Conservation (phyloP, 768 basidiomycete genomes). For the Paxillus rubicundulus region DNA sequence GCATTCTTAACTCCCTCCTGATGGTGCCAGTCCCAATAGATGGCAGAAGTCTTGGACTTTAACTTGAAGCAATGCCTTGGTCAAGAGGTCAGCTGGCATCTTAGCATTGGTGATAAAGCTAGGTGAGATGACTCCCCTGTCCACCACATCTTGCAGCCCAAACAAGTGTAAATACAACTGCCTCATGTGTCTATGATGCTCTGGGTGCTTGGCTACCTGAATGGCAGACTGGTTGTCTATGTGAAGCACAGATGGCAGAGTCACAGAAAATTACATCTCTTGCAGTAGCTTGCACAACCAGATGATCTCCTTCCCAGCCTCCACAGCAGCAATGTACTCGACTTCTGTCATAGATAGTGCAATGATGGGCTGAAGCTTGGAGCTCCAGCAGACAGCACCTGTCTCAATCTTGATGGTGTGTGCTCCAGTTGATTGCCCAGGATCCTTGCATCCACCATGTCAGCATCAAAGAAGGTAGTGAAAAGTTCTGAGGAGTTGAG, state of each 20-base stretch:
- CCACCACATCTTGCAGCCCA: slow-evolving; percentile 2
- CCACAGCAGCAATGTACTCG: slow-evolving; percentile 33
- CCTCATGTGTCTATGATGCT: slow-evolving; percentile 25
- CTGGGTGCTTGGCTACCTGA: slow-evolving; percentile 15
- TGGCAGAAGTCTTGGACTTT: not conserved
- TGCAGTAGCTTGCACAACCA: slow-evolving; percentile 29
- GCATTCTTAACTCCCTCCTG: slow-evolving; percentile 4
- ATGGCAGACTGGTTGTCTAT: slow-evolving; percentile 14
- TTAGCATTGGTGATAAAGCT: slow-evolving; percentile 18
- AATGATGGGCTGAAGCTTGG: slow-evolving; percentile 32
- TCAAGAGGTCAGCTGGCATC: slow-evolving; percentile 29
- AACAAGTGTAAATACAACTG: slow-evolving; percentile 19
- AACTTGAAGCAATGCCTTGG: slow-evolving; percentile 14
- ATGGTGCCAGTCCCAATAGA: not conserved
- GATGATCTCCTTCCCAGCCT: slow-evolving; percentile 22
- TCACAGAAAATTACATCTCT: slow-evolving; percentile 1
- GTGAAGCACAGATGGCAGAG: not conserved
- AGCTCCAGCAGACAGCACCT: slow-evolving; percentile 35
- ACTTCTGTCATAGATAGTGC: slow-evolving; percentile 37
- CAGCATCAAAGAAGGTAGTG: slow-evolving; percentile 15
- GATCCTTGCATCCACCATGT: slow-evolving; percentile 1
- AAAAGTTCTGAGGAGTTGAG: not conserved
- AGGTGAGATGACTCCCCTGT: not conserved
- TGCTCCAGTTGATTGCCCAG: not conserved
- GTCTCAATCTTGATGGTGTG: not conserved